Evolutionary conservation across 1,284 basidiomycete species (phyloP), one percentile per base, ranked within the genome.

Genomic region (Ceratobasidium sp.): DNA sequence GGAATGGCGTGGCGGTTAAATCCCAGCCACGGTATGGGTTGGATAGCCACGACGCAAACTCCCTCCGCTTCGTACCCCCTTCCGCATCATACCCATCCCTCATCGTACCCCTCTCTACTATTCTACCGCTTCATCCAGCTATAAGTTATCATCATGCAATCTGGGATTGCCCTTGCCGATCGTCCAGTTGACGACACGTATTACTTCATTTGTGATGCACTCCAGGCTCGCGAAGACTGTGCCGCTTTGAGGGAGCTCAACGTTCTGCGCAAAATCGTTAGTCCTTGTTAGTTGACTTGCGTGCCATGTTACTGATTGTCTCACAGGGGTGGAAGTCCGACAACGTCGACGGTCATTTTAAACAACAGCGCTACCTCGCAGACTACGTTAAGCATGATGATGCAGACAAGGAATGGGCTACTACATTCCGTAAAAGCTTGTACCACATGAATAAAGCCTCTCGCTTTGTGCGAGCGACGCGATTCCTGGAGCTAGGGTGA

Each of bases 401-500:
- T n/a, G 41, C 27, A 9, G 57, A 60, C 19, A 3, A 41, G 8
- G 14, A 19, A 7, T 60, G 57, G 57, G 19, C 14, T 11, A 14
- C 9, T 17, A 33, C 19, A 2, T 41, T 60, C 31, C 24, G 41
- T n/a, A 19, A 60, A 7, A 60, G 57, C 33, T 14, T 60, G 31
- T 17, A 41, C 14, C 19, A 60, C 19, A 60, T 60, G 57, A 36
- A 60, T 33, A n/a, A 41, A 19, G 57, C 8, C 29, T 2, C 31
- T 19, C 57, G 33, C 19, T 60, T 60, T n/a, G 57, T 60, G 36
- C 57, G 57, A 8, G 41, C 57, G 6, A 19, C 33, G 29, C 36
- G 59, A 27, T 73, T 63, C 47, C 50, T 73, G 22, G 71, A 73
- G 24, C 33, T 73, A 31, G 71, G 71, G 71, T 64, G 8, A 19